Base-by-base conservation (phyloP, 495 filamentous ascomycete species). In the Durotheca rogersii region DNA sequence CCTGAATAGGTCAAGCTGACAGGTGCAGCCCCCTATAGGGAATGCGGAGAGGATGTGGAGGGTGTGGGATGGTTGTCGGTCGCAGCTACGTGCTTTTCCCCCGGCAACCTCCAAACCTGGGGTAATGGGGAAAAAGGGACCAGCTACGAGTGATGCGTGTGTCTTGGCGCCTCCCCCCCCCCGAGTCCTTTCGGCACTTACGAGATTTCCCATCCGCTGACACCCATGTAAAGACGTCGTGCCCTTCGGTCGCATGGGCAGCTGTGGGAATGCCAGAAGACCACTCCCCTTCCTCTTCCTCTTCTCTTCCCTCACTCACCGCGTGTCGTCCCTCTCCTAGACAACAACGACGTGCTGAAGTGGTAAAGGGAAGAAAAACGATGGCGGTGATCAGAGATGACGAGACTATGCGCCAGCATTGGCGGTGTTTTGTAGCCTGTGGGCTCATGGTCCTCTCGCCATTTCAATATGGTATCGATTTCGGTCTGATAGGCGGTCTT, bases 391-490 rank as follows among this genome's bases (percentile, higher is more conserved):
- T 51, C 7, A 51, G 46, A 43, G 51, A 63, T 27, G 40, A 56
- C 2, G 46, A 60, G 15, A 60, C 45, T 20, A 63, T 60, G 6
- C 44, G 39, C 34, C 45, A 51, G 41, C 64, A 74, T 44, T 60
- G 56, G 56, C 56, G 56, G 32, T 60, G 56, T 41, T 60, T 60
- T 20, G 19, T 51, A 3, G 66, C 66, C 35, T 71, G 61, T 52
- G 68, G 58, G 39, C 67, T 66, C n/a, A 70, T 65, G 64, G 67
- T 64, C 33, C 71, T 70, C 47, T 66, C 48, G 27, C 72, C 74
- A 16, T 80, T 80, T 49, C 75, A 80, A 56, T 80, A 78, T 68
- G 75, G 77, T 7, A 52, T 79, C 25, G 76, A 80, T 48, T 79
- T 76, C 41, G 73, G 72, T 4, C 49, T 76, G 41, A 76, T 80